Evolutionary conservation across 352 stramenopile genomes (phyloP).

Genomic region (Globisporangium emineosum): DNA sequence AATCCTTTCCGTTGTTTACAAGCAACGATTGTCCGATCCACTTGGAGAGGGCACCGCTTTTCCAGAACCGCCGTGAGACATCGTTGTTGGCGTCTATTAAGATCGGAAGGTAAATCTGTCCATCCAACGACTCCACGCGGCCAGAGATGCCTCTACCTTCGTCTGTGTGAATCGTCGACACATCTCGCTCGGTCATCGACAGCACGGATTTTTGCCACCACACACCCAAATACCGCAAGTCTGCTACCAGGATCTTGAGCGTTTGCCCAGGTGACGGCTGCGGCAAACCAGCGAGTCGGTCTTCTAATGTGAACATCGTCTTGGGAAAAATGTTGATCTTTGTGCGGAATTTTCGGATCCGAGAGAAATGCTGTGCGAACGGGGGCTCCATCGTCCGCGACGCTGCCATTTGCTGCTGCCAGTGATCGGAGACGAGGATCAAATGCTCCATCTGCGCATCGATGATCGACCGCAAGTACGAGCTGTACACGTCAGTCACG

Average conservation of each 20-base stretch:
- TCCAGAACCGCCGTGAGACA: constrained; percentile 35
- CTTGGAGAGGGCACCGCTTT: constrained; percentile 36
- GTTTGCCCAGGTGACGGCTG: constrained; percentile 30
- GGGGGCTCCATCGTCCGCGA: constrained; percentile 17
- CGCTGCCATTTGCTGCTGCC: constrained; percentile 47
- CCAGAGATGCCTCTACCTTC: constrained; percentile 39
- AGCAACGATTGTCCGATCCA: constrained; percentile 56
- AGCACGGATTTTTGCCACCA: constrained; percentile 70
- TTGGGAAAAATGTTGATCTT: constrained; percentile 64
- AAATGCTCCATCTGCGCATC: constrained; percentile 59
- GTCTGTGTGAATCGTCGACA: constrained; percentile 57
- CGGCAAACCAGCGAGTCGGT: constrained; percentile 39
- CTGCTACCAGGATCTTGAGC: constrained; percentile 51
- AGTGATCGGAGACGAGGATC: constrained; percentile 50
- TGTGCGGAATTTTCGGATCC: constrained; percentile 51
- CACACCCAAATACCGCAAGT: constrained; percentile 43
- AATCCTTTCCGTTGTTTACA: constrained; percentile 72
- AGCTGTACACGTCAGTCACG: constrained; percentile 56
- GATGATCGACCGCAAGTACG: constrained; percentile 46
- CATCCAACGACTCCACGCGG: constrained; percentile 56
- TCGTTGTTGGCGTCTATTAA: constrained; percentile 39
- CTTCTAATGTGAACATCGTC: constrained; percentile 45
- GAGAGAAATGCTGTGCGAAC: constrained; percentile 39
- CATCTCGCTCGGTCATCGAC: constrained; percentile 47
- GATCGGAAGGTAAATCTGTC: constrained; percentile 57